A percentile compares a stretch with the other conserved stretches of the same genome.
phyloP scores from a whole-genome alignment of 306 rosid genomes.

The Cicer cuneatum region DNA sequence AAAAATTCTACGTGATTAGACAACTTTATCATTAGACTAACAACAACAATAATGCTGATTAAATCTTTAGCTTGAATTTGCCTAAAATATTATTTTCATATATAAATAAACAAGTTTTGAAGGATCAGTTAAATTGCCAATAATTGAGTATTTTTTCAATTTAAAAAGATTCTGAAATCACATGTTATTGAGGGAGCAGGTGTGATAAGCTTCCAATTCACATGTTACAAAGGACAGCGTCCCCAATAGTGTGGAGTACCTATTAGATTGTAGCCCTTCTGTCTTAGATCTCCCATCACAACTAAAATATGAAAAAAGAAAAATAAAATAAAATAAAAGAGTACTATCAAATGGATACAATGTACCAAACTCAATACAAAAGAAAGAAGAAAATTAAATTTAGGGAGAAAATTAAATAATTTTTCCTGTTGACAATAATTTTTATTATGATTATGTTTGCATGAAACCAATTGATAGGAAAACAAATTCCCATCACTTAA shows the following conservation, averaged over 20 bases:
- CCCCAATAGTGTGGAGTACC: conserved; percentile 38
- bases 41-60: conserved; percentile 15
- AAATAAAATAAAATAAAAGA: neutral
- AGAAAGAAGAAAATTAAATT: neutral
- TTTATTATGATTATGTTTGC: conserved; percentile 54
- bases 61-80: neutral
- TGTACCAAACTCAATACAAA: neutral
- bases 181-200: conserved; percentile 23
- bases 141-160: conserved; percentile 22
- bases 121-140: conserved; percentile 6
- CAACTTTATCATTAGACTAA: neutral
- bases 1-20: neutral
- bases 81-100: neutral
- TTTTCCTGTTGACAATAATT: conserved; percentile 45
- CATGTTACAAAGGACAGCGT: conserved; percentile 23
- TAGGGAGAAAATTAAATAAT: neutral
- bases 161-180: neutral
- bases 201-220: neutral
- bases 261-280: conserved; percentile 26
- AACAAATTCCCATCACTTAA: conserved; percentile 52
- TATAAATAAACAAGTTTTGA: conserved; percentile 28
- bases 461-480: conserved; percentile 39
- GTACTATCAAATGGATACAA: neutral
- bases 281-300: conserved; percentile 1
- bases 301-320: neutral